Base-by-base conservation (phyloP, 2,329 filamentous ascomycete genomes). In the Xylariaceae sp. region DNA sequence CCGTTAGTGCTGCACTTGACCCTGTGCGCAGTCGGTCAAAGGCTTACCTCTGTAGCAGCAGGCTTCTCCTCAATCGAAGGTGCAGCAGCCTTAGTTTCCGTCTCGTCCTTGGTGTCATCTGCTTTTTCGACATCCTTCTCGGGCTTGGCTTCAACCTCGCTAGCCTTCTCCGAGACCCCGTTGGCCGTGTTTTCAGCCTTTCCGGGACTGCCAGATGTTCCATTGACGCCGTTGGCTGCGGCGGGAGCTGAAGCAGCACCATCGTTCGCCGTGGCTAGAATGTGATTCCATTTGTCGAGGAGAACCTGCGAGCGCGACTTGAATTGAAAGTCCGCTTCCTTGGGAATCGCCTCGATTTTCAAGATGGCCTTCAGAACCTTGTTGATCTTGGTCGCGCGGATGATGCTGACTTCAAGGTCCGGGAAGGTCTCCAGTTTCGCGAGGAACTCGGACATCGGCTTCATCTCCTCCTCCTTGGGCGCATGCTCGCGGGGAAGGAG, bases 301-400 rank as follows among this genome's bases (percentile, higher is more conserved):
- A 98, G 70, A 5, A 73, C 69, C 44, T 83, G 73, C 22, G 87
- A 89, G 32, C 92, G 82, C 44, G 79, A 68, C 66, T 92, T 93
- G 75, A 98, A 95, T 35, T 83, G 67, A 59, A 82, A 93, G 46
- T 94, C 84, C 22, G 89, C 84, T 45, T 98, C 92, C 40, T 80
- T 81, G 5, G 89, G 89, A 47, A 98, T 94, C 3, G 72, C 72
- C 27, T 80, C 74, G 7, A 98, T 70, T 67, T 94, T 95, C 51
- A 95, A 68, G 46, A 98, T 92, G 4, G 83, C 88, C 66, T 93
- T 94, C 37, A 98, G 72, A 9, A 98, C 90, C 67, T 98, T 98
- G 76, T 96, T 90, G 61, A 98, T 95, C 72, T 96, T 98, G 42
- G 92, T 98, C 11, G 67, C 70, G 43, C 85, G 79, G 51, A 96